Base-by-base conservation (phyloP, 768 basidiomycete genomes). In the Tulasnella sp. region DNA sequence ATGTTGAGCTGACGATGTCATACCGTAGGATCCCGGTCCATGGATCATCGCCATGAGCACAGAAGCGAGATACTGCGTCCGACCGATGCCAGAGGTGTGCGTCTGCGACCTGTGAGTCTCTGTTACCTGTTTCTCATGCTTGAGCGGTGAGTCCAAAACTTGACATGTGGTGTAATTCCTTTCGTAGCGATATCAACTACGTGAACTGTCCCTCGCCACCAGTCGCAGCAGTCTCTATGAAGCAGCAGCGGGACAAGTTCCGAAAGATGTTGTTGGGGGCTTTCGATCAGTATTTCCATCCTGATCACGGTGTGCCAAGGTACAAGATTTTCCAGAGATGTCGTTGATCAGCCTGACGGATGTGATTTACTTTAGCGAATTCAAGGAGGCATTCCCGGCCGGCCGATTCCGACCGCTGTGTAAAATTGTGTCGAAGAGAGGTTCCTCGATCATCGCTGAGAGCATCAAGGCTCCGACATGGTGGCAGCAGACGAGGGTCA, bases 311-410 rank as follows among this genome's bases (percentile, higher is more conserved):
- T 44, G 79, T 92, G 42, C 83, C 87, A 9, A 84, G 80, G 83
- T 83, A 63, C 65, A 38, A 7, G 25, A 7, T 1, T 30, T 11
- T 10, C 4, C 53, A 34, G 34, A 7, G 38, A 38, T 38, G 12
- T 34, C 7, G 42, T 46, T 34, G 34, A 43, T 54, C 43, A 52
- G 10, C 7, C 34, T 38, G 34, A 38, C 7, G 15, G 15, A 38
- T 38, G 15, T 38, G 7, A 7, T 38, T 5, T 34, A 64, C 42
- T 66, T 38, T 62, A 88, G 89, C 63, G 92, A 94, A 71, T 90
- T 93, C 74, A 93, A 92, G 68, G 87, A 94, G 67, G 88, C 92
- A 1, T 96, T 92, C 73, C 92, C 92, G 5, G 89, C 88, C 2
- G 91, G 92, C 31, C 78, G 87, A 38, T 92, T 96, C 76, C 76